Percentiles rank a stretch among this genome's conserved stretches.
These are phyloP conservation scores for Zygotorulaspora sp. DNA, from an alignment of 805 yeast species.

Conservation along the genomic window DNA sequence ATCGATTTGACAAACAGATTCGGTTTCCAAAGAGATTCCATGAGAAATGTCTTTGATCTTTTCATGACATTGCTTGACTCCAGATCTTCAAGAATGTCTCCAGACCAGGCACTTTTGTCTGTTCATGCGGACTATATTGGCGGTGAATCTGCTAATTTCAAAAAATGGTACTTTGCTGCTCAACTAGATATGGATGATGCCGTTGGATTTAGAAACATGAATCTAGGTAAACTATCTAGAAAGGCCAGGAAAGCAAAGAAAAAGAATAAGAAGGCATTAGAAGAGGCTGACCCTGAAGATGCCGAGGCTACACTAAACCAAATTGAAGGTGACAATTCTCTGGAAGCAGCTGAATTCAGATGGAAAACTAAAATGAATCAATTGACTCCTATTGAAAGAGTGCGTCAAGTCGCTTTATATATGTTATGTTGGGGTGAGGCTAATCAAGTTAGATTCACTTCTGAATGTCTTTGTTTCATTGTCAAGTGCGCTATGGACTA, in stretches of 20 bases:
- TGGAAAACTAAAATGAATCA: slow-evolving; percentile 80
- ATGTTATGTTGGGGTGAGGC: slow-evolving; percentile 86
- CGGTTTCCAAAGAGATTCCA: slow-evolving; percentile 88
- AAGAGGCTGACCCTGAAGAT: slow-evolving; percentile 59
- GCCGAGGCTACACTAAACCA: slow-evolving; percentile 56
- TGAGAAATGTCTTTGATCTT: slow-evolving; percentile 88
- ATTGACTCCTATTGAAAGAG: slow-evolving; percentile 70
- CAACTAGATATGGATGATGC: slow-evolving; percentile 83
- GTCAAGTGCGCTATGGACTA: slow-evolving; percentile 94
- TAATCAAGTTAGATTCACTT: slow-evolving; percentile 88
- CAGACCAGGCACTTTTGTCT: slow-evolving; percentile 77
- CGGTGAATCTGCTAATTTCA: slow-evolving; percentile 80
- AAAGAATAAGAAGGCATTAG: slow-evolving; percentile 73
- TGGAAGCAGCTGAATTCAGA: slow-evolving; percentile 75
- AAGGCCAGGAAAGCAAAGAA: slow-evolving; percentile 78
- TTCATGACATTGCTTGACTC: slow-evolving; percentile 82
- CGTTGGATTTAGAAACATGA: slow-evolving; percentile 79
- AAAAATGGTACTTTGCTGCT: slow-evolving; percentile 86
- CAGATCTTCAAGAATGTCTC: slow-evolving; percentile 83
- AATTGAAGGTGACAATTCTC: slow-evolving; percentile 77
- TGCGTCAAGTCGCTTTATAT: slow-evolving; percentile 72
- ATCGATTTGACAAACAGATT: slow-evolving; percentile 78
- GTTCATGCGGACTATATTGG: slow-evolving; percentile 86
- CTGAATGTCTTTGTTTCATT: slow-evolving; percentile 87
- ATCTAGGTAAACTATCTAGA: slow-evolving; percentile 66